Conservation (phyloP, 352 stramenopile genomes). For the Thraustochytrium striatum region DNA sequence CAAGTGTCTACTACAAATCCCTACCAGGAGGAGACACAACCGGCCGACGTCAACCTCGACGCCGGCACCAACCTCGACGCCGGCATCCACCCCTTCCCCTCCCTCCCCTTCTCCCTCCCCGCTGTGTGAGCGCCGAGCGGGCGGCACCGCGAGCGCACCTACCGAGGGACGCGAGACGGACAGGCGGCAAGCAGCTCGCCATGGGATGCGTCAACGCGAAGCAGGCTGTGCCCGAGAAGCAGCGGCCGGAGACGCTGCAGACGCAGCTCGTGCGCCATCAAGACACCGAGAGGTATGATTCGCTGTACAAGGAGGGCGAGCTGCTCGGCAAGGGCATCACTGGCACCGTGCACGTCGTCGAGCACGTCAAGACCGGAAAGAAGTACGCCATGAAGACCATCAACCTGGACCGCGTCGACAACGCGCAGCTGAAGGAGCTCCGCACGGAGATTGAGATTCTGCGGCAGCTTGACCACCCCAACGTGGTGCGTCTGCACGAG, state of each 20-base stretch:
- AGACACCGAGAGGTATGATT: conserved; percentile 14
- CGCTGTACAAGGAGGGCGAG: conserved; percentile 45
- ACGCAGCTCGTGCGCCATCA: conserved; percentile 16
- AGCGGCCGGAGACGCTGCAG: conserved; percentile 8
- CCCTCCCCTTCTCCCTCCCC: too few relatives aligned
- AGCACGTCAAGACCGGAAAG: conserved; percentile 60
- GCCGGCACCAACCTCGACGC: too few relatives aligned
- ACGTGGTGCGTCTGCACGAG: conserved; percentile 66
- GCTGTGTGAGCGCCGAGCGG: too few relatives aligned
- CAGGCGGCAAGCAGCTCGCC: too few relatives aligned
- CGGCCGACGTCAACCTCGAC: too few relatives aligned
- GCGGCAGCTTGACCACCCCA: conserved; percentile 70
- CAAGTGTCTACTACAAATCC: too few relatives aligned
- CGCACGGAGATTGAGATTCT: conserved; percentile 54
- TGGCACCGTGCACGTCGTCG: conserved; percentile 62
- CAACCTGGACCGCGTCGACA: conserved; percentile 63
- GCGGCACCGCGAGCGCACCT: too few relatives aligned
- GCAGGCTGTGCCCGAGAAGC: not conserved
- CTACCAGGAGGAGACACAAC: too few relatives aligned
- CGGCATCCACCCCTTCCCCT: too few relatives aligned
- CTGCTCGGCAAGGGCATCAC: conserved; percentile 65
- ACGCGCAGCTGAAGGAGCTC: conserved; percentile 55
- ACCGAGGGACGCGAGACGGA: too few relatives aligned
- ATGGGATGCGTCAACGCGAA: too few relatives aligned
- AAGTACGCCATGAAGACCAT: conserved; percentile 70